Evolutionary conservation across 2,329 filamentous ascomycete genomes (phyloP), one percentile per base, ranked within the genome.

Genomic region (Diaporthe capsici): DNA sequence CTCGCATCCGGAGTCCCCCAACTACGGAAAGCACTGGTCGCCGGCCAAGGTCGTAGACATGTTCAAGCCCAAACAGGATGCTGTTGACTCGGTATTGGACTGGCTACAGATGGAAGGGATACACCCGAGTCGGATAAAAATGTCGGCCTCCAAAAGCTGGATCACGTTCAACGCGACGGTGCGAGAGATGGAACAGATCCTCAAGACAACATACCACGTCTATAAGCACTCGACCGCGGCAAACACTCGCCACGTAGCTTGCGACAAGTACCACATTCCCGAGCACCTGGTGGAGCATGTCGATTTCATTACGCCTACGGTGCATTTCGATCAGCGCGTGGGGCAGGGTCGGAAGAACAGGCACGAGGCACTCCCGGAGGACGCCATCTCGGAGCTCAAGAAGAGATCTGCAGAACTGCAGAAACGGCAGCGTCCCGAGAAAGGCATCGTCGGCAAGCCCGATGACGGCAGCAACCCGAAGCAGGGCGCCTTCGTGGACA

Each of bases 31-130:
- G 74, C 86, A 89, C 81, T 88, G 87, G 85, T 84, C 85, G 8
- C 78, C 83, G 2, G 81, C 86, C 34, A 81, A 88, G 78, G 81
- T 89, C 3, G 81, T 84, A 12, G 82, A 85, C 15, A 85, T 83
- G 70, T 89, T 88, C 81, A 83, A 86, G 12, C 84, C 85, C 0
- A 79, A 77, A 20, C 77, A 82, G 9, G 86, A 89, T 57, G 83
- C 88, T 7, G 85, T 91, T 4, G 83, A 86, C 22, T 82, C 86
- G 1, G 88, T 92, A 42, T 86, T 86, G 78, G 79, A 84, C 12
- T 92, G 90, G 90, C 85, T 92, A n/a, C 81, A 84, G 28, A 80
- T 82, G 7, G 85, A 87, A 31, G 91, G 90, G 10, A 89, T 92
- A 58, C 79, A 84, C 25, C 80, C 81, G 3, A 83, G 84, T 4